Conservation (phyloP, 306 rosid genomes). For the Rosa chinensis region DNA sequence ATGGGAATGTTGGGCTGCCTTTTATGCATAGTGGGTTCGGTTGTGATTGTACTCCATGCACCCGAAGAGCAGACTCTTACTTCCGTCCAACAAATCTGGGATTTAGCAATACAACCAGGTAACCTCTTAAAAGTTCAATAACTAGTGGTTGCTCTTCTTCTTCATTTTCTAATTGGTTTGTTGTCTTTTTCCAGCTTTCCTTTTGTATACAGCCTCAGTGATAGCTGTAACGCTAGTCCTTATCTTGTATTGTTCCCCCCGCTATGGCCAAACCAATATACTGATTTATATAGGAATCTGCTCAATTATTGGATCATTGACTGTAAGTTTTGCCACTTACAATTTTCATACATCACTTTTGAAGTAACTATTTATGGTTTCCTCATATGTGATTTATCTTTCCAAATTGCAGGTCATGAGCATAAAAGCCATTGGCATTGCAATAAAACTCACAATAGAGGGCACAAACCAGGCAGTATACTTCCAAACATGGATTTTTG, state of each 20-base stretch:
- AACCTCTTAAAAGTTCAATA: conserved; percentile 20
- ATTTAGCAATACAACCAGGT: conserved; percentile 84
- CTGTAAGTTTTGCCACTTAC: conserved; percentile 43
- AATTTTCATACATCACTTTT: neutral
- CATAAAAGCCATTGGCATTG: conserved; percentile 84
- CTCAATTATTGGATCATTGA: conserved; percentile 79
- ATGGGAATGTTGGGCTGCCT: conserved; percentile 89
- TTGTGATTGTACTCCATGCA: conserved; percentile 73
- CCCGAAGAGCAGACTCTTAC: conserved; percentile 56
- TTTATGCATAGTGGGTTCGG: conserved; percentile 79
- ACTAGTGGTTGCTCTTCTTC: conserved; percentile 8
- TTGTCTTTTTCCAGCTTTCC: conserved; percentile 59
- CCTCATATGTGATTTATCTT: conserved; percentile 13
- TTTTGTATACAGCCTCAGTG: conserved; percentile 68
- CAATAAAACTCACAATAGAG: conserved; percentile 79
- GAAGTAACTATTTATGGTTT: neutral
- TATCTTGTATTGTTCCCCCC: conserved; percentile 67
- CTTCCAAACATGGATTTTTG: conserved; percentile 85
- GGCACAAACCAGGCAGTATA: conserved; percentile 65
- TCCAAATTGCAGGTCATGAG: conserved; percentile 72
- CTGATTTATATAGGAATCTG: conserved; percentile 72
- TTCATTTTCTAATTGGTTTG: conserved; percentile 9
- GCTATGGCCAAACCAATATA: conserved; percentile 78
- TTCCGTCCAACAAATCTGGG: conserved; percentile 78
- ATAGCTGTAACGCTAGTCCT: conserved; percentile 59